Base-by-base conservation (phyloP, 805 yeast genomes). In the Ogataea angusta region DNA sequence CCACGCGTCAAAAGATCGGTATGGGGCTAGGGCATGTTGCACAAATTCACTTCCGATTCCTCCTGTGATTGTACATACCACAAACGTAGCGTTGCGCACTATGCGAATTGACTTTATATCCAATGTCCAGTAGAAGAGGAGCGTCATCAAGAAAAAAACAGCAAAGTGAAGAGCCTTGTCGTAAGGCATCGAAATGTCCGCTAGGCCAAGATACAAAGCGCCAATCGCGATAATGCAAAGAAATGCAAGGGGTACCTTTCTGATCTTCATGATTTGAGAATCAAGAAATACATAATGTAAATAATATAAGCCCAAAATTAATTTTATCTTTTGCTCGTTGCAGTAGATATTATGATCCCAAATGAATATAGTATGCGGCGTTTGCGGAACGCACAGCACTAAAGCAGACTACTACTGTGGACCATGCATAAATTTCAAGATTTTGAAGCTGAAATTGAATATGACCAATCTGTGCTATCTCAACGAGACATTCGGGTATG, bases 141-240 rank as follows among this genome's bases (percentile, higher is more conserved):
- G 52, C 2, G 77, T 75, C 45, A 76, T 59, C 1, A 72, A 40
- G 42, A 67, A 59, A 47, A 76, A 76, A 42, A 70, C 64, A 4
- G 49, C 27, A 41, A 74, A 74, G 50, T 76, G 82, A 1, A 74
- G 46, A 17, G 57, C 42, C 49, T 76, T 76, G 51, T 76, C 82
- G 54, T 74, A 65, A 7, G 57, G 57, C 15, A 76, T 49, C 0
- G 67, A 66, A 2, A 76, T 52, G 59, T 66, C 66, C 6, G 80
- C 73, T 51, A 76, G 72, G 15, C 82, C 82, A 6, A 76, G 59
- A 45, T 75, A 75, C 1, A 53, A 42, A 0, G 68, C 56, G 6
- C 19, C 34, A 10, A 10, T 15, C 13, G 32, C 36, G 5, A 32
- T 22, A n/a, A 38, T 10, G n/a, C 25, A 7, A 8, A 38, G 32